These are phyloP conservation scores for Russula sp. DNA, from an alignment of 768 basidiomycete species.

Conservation along the genomic window DNA sequence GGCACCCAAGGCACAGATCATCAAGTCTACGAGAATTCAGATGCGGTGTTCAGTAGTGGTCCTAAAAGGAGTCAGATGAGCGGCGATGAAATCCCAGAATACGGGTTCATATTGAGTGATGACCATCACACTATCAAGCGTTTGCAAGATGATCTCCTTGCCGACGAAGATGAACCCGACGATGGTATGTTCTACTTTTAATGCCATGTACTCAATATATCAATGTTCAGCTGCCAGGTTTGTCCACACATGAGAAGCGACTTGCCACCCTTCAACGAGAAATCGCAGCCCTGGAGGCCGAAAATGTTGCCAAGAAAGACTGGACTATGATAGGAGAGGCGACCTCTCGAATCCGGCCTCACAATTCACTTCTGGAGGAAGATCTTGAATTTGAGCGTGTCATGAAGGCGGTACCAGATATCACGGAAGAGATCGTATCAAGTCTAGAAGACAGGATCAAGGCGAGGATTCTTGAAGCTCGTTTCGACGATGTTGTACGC, in stretches of 20 bases:
- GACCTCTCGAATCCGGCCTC: constrained; percentile 69
- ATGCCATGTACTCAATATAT: not conserved
- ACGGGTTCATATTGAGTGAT: constrained; percentile 27
- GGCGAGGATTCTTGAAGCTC: constrained; percentile 71
- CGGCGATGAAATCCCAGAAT: constrained; percentile 22
- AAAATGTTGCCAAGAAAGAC: constrained; percentile 83
- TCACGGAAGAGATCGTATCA: constrained; percentile 82
- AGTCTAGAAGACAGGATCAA: constrained; percentile 88
- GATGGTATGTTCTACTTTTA: constrained; percentile 15
- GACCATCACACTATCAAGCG: constrained; percentile 51
- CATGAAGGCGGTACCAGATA: constrained; percentile 76
- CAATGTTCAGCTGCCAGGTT: constrained; percentile 32
- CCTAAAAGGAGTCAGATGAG: constrained; percentile 13
- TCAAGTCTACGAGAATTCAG: constrained; percentile 24
- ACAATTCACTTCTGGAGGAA: constrained; percentile 88
- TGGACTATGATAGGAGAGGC: constrained; percentile 95
- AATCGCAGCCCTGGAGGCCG: constrained; percentile 73
- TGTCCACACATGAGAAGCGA: constrained; percentile 78
- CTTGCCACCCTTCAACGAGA: constrained; percentile 65
- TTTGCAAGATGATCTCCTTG: constrained; percentile 73
- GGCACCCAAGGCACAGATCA: not conserved
- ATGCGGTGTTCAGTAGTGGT: constrained; percentile 17
- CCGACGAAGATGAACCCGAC: constrained; percentile 52
- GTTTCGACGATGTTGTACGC: constrained; percentile 91
- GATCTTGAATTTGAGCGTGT: constrained; percentile 93